Evolutionary conservation across 768 basidiomycete genomes (phyloP).

Genomic region (Tylopilus intermedius): DNA sequence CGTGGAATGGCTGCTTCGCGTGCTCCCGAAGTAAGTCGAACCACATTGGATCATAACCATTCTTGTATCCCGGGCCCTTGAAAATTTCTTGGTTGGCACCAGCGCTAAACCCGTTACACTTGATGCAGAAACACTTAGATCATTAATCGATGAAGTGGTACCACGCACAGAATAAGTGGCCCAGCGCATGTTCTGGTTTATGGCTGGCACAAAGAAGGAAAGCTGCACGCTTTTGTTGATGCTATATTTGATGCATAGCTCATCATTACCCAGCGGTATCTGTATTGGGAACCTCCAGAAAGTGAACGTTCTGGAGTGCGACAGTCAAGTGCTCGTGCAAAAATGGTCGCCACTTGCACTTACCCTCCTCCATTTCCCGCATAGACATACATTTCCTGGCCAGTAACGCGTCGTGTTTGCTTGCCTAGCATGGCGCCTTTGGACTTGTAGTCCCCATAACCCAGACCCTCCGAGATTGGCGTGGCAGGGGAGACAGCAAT

Average conservation of each 20-base stretch:
- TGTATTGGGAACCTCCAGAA: conserved; percentile 93
- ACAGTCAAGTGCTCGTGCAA: neutral
- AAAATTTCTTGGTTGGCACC: conserved; percentile 92
- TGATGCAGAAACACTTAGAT: neutral
- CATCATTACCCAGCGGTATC: conserved; percentile 63
- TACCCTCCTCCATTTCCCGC: conserved; percentile 52
- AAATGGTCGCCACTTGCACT: conserved; percentile 13
- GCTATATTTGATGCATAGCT: conserved; percentile 76
- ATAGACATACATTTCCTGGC: conserved; percentile 74
- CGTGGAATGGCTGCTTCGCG: conserved; percentile 75
- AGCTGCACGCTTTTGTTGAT: conserved; percentile 77
- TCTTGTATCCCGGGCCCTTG: conserved; percentile 71
- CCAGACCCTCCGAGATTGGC: conserved; percentile 1
- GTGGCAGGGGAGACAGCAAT: conserved; percentile 33
- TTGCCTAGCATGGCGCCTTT: conserved; percentile 21
- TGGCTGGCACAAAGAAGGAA: conserved; percentile 79
- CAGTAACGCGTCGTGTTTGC: conserved; percentile 42
- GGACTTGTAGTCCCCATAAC: conserved; percentile 16
- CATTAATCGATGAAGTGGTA: neutral
- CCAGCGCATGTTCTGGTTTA: conserved; percentile 83
- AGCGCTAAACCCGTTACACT: conserved; percentile 87
- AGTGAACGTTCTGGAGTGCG: conserved; percentile 61
- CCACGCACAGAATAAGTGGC: conserved; percentile 75
- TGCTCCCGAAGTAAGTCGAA: conserved; percentile 85
- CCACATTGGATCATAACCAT: conserved; percentile 91